Base-by-base conservation (phyloP, 805 yeast species). In the Priceomyces carsonii region DNA sequence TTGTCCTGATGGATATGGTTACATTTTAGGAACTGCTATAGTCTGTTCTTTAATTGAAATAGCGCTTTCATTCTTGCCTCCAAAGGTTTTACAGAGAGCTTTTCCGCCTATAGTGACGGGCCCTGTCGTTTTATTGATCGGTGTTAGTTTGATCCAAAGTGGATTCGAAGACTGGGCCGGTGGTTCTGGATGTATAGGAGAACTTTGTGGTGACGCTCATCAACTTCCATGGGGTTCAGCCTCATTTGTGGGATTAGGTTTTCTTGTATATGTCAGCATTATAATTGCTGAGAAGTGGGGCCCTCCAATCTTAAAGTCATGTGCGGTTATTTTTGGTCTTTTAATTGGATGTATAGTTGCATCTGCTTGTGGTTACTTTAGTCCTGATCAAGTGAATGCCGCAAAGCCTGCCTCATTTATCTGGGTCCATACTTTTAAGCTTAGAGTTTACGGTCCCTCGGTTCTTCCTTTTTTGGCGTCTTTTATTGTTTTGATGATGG, bases 71-170 rank as follows among this genome's bases (percentile, higher is more conserved):
- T 89, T 90, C 57, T 58, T 82, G 47, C 96, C 97, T 8, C 79
- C 95, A 4, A 72, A 69, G 23, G 45, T 73, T 9, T 70, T 89
- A 45, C 88, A 85, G 58, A 79, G 71, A 41, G 51, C 85, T 22
- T 89, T 89, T 68, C 96, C 96, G 13, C 90, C 95, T 23, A 65
- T 87, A 35, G 96, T 90, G 42, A 89, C 95, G 18, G 96, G 96
- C 39, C 95, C 96, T 7, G 96, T 89, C 29, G 96, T 89, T 19
- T 61, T 89, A 36, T 71, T 89, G 21, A 88, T 89, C 53, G 97
- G 96, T 48, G 71, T 81, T 29, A 65, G 71, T 18, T 72, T 89
- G 48, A 71, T 88, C 40, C 68, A 69, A 46, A 59, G 87, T 21
- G 96, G 95, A 17, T 82, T 89, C 60, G 60, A 77, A 52, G 87